Percentiles rank a stretch among this genome's conserved stretches.
Conservation (phyloP, 768 basidiomycete species). For the Agaricus sinodeliciosus region DNA sequence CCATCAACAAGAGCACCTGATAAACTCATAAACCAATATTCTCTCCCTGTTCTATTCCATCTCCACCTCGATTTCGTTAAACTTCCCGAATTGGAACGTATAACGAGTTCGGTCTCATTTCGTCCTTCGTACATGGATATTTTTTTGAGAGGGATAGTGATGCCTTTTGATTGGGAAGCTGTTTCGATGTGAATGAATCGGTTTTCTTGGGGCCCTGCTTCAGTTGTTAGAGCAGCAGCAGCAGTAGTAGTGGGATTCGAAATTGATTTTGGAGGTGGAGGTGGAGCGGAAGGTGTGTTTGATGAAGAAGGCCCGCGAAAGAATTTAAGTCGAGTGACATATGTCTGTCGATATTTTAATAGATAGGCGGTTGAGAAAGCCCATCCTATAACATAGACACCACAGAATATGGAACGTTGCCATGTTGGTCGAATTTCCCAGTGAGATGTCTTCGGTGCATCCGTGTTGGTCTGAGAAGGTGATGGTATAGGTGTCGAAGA, state of each 20-base stretch:
- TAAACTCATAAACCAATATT: constrained; percentile 29
- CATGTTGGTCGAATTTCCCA: constrained; percentile 26
- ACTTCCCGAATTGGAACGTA: constrained; percentile 20
- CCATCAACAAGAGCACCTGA: constrained; percentile 22
- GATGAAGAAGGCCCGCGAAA: constrained; percentile 24
- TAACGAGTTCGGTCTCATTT: constrained; percentile 25
- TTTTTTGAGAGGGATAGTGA: constrained; percentile 18
- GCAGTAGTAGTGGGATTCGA: constrained; percentile 5
- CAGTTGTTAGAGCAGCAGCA: not conserved
- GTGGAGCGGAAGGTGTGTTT: constrained; percentile 8
- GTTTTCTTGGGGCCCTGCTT: not conserved
- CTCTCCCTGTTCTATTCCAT: constrained; percentile 10
- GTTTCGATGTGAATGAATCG: constrained; percentile 8
- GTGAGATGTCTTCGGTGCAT: constrained; percentile 1
- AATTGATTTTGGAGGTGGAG: not conserved
- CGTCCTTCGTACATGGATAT: constrained; percentile 25
- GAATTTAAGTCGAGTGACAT: constrained; percentile 23
- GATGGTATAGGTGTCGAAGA: no score
- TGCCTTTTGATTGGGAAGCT: constrained; percentile 18
- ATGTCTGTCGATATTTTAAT: constrained; percentile 9
- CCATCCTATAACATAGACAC: constrained; percentile 24
- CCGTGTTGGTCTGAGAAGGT: no score
- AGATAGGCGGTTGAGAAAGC: constrained; percentile 22
- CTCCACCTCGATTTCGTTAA: not conserved
- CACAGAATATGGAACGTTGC: constrained; percentile 25